These are phyloP conservation scores for Climacium dendroides DNA, from an alignment of 225 moss, liverwort and hornwort genomes.

Conservation along the genomic window DNA sequence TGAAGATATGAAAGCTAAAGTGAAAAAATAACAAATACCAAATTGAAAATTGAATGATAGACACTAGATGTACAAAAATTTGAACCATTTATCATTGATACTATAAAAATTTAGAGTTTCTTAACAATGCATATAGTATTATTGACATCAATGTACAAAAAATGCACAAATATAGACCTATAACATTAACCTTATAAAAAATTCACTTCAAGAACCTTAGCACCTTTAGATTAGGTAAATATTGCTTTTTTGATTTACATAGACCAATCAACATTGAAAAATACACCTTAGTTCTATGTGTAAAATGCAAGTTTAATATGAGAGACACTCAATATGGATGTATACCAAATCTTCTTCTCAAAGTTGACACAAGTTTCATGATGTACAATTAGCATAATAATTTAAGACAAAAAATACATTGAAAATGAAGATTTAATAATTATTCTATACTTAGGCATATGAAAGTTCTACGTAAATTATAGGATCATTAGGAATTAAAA, in stretches of 20 bases:
- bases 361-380: background rate
- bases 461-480: fast-evolving
- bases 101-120: background rate
- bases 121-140: fast-evolving
- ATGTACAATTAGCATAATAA: fast-evolving
- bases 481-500: background rate
- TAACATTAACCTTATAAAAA: background rate
- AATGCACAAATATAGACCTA: background rate
- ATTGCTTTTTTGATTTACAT: background rate
- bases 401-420: fast-evolving
- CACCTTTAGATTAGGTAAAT: background rate
- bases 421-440: background rate
- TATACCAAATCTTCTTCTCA: background rate
- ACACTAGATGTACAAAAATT: background rate
- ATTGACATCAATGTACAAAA: background rate
- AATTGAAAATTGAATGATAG: background rate
- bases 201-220: background rate
- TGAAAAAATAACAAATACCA: fast-evolving
- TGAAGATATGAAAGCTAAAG: fast-evolving
- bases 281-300: background rate
- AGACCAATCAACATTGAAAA: background rate
- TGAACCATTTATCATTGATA: background rate
- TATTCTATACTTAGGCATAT: background rate
- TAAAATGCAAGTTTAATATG: background rate
- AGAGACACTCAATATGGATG: fast-evolving